Evolutionary conservation across 768 basidiomycete genomes (phyloP).

Genomic region (Lyophyllum decastes): DNA sequence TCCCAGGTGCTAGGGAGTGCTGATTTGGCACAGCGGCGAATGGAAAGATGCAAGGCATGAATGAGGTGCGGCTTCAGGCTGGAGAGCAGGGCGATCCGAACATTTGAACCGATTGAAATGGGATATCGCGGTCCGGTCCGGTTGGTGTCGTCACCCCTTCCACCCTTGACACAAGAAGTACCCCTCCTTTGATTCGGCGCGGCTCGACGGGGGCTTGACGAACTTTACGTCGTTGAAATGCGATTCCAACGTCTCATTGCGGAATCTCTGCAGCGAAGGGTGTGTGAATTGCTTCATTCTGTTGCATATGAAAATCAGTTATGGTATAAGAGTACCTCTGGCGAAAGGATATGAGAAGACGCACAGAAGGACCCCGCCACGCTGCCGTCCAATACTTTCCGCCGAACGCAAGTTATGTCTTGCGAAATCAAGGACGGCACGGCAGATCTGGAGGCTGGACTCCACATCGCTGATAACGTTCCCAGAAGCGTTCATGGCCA

Average conservation of each 20-base stretch:
- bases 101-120: not conserved
- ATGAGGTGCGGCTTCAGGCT: not conserved
- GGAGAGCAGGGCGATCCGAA: not conserved
- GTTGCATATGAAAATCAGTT: not conserved
- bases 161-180: constrained; percentile 88
- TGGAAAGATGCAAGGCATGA: not conserved
- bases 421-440: constrained; percentile 73
- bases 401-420: constrained; percentile 50
- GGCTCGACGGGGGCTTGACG: constrained; percentile 82
- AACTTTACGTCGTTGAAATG: constrained; percentile 68
- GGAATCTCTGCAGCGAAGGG: constrained; percentile 70
- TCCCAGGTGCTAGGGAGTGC: not conserved
- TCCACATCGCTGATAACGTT: constrained; percentile 65
- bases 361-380: constrained; percentile 62
- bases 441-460: constrained; percentile 70
- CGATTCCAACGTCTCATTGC: constrained; percentile 53
- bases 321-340: not conserved
- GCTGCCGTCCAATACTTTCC: constrained; percentile 38
- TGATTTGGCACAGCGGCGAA: not conserved
- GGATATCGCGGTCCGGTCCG: too few species aligned
- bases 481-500: constrained; percentile 86
- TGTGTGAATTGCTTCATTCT: constrained; percentile 89
- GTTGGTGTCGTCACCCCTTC: constrained; percentile 29
- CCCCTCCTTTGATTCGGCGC: constrained; percentile 76
- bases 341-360: constrained; percentile 19